These are phyloP conservation scores for Phytophthora nicotianae DNA, from an alignment of 352 stramenopile genomes.

Conservation along the genomic window DNA sequence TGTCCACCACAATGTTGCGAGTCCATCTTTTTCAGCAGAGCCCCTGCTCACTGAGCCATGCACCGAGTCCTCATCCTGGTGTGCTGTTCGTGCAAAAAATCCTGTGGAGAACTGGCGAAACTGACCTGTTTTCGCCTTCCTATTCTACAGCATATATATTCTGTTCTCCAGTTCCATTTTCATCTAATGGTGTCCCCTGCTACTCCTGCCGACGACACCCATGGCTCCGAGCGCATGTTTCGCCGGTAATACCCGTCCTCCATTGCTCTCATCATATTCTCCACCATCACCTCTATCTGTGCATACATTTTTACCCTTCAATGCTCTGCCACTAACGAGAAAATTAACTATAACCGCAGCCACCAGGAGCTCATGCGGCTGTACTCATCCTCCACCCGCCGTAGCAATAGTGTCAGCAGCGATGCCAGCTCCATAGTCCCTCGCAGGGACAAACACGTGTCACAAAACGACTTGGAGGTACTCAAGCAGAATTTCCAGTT, in stretches of 20 bases:
- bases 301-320: constrained; percentile 4
- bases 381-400: constrained; percentile 30
- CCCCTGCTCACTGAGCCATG: neutral
- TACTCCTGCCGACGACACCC: neutral
- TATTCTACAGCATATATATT: neutral
- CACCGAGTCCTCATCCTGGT: neutral
- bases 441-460: constrained; percentile 6
- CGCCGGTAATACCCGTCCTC: constrained; percentile 14
- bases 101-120: neutral
- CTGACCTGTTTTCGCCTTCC: neutral
- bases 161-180: neutral
- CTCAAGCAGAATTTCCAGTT: constrained; percentile 74
- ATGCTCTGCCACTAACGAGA: neutral
- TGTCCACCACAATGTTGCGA: neutral
- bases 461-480: constrained; percentile 44
- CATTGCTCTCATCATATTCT: neutral
- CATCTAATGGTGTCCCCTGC: neutral
- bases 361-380: constrained; percentile 63
- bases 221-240: constrained; percentile 6
- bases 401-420: constrained; percentile 22
- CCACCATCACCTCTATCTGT: constrained; percentile 7
- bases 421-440: constrained; percentile 13
- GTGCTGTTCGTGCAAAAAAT: neutral
- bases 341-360: constrained; percentile 25
- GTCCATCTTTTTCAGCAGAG: neutral